Base-by-base conservation (phyloP, 331 rosid species). In the Stylosanthes scabra region DNA sequence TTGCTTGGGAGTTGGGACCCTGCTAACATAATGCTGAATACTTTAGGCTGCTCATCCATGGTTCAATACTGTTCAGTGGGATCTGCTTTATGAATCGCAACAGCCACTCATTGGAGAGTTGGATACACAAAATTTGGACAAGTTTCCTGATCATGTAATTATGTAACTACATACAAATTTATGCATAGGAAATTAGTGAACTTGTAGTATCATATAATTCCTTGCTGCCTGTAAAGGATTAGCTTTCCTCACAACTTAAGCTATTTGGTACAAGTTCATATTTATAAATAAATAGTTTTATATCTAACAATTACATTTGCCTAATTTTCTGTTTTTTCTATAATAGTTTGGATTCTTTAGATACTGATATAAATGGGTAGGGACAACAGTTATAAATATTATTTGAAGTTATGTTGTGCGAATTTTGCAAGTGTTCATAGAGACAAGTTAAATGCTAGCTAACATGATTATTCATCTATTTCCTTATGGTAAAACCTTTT, bases 41-140 rank as follows among this genome's bases (percentile, higher is more conserved):
- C 82, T 67, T 39, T 90, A 91, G 99, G 93, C 88, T 20, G 25
- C 25, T 25, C 99, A 95, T 86, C 96, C 98, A 79, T 95, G 99
- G 99, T 95, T 95, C 83, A 79, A 70, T 67, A 40, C 74, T 79
- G 14, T 69, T 75, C 97, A 95, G 78, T 95, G 99, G 98, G 99
- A 95, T 74, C 84, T 76, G 85, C 97, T 95, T 41, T 95, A 92
- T 81, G 99, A 95, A 87, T 74, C 71, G 63, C 99, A 78, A 90
- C 80, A 3, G 98, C 92, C 65, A 77, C 68, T 20, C 25, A 20
- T 1, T 41, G 97, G 99, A 77, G 99, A 92, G 72, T 82, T 86
- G 82, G 99, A 95, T 87, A 95, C 99, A 7, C 99, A 92, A 82
- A 95, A 95, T 81, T 95, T 95, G 8, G 99, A 95, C 71, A 95